Base-by-base conservation (phyloP, 1,139 yeast genomes). In the Hyphopichia wangnamkhiaoensis region DNA sequence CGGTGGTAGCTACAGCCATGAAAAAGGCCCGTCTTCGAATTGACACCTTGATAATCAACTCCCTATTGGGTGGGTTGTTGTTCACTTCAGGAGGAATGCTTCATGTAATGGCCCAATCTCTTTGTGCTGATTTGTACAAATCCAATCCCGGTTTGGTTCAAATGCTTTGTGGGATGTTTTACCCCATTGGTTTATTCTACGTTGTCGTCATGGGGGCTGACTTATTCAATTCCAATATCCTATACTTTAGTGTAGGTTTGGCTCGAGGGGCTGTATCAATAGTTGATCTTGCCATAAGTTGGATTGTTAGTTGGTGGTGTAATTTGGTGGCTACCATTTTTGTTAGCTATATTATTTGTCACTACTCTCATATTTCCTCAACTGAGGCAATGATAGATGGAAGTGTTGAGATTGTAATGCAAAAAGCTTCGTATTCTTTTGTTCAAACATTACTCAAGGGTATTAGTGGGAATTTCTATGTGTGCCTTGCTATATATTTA, bases 1-100 rank as follows among this genome's bases (percentile, higher is more conserved):
- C 93, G 0, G 84, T 84, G 36, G 90, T 85, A 24, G 94, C 94
- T 6, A 85, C 93, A 0, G 73, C 88, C 2, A 85, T 84, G 93
- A 85, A 85, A 56, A 85, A 85, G 54, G 77, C 91, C 2, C 71
- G 94, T 53, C 71, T 84, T 18, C 71, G 80, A 42, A 47, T 80
- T 5, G 82, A 80, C 43, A 71, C 81, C 1, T 58, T 85, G 21
- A 48, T 79, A 0, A 53, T 84, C 24, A 84, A 84, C 54, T 79
- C 90, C 1, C 56, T 85, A 9, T 61, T 84, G 47, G 95, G 91
- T 2, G 95, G 91, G 0, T 52, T 84, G 1, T 57, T 86, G 10
- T 85, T 87, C 57, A 61, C 84, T 21, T 65, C 82, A 2, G 95
- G 95, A 9, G 89, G 93, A 0, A 80, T 86, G 86, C 67, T 86